Evolutionary conservation across 768 basidiomycete genomes (phyloP).

Genomic region (Suillus occidentalis): DNA sequence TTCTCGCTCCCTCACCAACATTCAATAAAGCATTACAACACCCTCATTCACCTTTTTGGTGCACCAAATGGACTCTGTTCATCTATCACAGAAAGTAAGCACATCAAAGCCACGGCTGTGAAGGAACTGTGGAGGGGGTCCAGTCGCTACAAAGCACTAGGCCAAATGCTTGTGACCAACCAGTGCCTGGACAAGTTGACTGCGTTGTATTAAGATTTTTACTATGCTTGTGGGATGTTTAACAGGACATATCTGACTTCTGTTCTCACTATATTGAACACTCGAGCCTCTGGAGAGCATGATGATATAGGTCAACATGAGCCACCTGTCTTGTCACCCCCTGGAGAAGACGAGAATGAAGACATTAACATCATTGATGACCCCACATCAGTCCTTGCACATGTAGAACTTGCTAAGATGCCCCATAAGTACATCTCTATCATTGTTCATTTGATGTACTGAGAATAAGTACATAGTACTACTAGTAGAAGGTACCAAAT

Average conservation of each 20-base stretch:
- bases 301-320: neutral
- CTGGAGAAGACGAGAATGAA: constrained; percentile 10
- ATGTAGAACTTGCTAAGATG: constrained; percentile 13
- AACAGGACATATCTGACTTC: neutral
- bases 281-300: constrained; percentile 4
- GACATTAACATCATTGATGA: constrained; percentile 8
- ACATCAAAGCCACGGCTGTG: constrained; percentile 38
- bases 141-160: constrained; percentile 6
- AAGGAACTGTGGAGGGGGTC: constrained; percentile 35
- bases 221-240: constrained; percentile 22
- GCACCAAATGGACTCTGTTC: constrained; percentile 36
- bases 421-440: constrained; percentile 7
- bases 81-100: constrained; percentile 37
- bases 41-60: constrained; percentile 26
- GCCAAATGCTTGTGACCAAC: constrained; percentile 26
- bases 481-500: constrained; percentile 14
- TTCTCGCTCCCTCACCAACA: constrained; percentile 30
- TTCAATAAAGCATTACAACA: constrained; percentile 27
- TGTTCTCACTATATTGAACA: neutral
- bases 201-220: constrained; percentile 17
- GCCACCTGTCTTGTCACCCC: neutral
- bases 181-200: constrained; percentile 19
- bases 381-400: constrained; percentile 5
- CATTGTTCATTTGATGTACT: neutral
- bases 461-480: constrained; percentile 3